These are phyloP conservation scores for Fusarium verrucosum DNA, from an alignment of 2,329 filamentous ascomycete species.

Conservation along the genomic window DNA sequence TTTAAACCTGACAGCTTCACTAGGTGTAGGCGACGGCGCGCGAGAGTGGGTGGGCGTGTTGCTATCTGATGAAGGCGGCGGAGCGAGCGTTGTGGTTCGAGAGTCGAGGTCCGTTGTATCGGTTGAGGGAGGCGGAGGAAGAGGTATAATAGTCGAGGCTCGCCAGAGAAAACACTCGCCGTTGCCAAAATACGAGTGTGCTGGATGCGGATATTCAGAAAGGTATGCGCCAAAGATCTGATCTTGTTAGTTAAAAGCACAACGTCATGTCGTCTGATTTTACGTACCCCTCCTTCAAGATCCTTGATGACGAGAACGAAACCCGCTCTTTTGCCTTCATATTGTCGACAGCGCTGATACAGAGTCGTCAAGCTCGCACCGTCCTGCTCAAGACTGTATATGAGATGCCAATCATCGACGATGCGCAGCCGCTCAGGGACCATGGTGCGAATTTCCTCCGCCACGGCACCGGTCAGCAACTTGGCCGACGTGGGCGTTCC, in stretches of 20 bases:
- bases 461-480: slow-evolving; percentile 76
- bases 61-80: slow-evolving; percentile 38
- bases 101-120: slow-evolving; percentile 58
- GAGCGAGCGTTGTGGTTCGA: slow-evolving; percentile 53
- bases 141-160: slow-evolving; percentile 65
- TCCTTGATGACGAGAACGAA: slow-evolving; percentile 92
- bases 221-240: slow-evolving; percentile 93
- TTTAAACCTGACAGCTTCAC: slow-evolving; percentile 89
- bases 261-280: slow-evolving; percentile 20
- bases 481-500: slow-evolving; percentile 68
- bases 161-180: slow-evolving; percentile 87
- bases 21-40: slow-evolving; percentile 57
- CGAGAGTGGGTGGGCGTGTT: slow-evolving; percentile 42
- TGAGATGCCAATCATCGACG: slow-evolving; percentile 83
- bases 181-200: slow-evolving; percentile 89
- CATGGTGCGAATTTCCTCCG: slow-evolving; percentile 92
- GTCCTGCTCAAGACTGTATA: slow-evolving; percentile 91
- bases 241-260: slow-evolving; percentile 12
- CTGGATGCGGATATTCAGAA: slow-evolving; percentile 84
- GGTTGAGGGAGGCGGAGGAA: slow-evolving; percentile 61
- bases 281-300: slow-evolving; percentile 74
- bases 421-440: slow-evolving; percentile 88
- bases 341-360: slow-evolving; percentile 79
- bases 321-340: slow-evolving; percentile 75
- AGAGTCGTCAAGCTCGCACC: slow-evolving; percentile 87